Conservation (phyloP, 176 grass and related monocot species). For the Phragmites australis region DNA sequence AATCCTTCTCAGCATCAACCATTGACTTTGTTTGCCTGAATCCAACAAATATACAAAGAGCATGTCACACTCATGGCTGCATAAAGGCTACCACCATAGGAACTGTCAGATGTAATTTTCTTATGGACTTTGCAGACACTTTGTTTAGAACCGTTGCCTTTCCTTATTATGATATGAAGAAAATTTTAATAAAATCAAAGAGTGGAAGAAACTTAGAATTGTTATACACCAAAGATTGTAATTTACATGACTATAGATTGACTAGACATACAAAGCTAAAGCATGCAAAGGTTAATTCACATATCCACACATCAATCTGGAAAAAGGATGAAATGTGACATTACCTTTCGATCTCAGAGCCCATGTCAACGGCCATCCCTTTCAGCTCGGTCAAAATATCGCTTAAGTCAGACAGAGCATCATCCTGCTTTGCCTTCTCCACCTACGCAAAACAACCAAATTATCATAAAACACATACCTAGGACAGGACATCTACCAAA, state of each 20-base stretch:
- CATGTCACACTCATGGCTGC: not conserved
- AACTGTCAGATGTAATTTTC: not conserved
- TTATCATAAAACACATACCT: not conserved
- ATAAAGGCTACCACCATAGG: not conserved
- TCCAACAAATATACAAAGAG: slow-evolving; percentile 25
- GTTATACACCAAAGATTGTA: not conserved
- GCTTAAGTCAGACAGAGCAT: slow-evolving; percentile 74
- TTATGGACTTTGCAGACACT: not conserved
- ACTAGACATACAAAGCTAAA: not conserved
- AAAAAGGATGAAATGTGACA: slow-evolving; percentile 2
- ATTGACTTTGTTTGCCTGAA: slow-evolving; percentile 68
- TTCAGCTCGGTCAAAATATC: slow-evolving; percentile 75
- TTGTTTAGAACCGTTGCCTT: not conserved
- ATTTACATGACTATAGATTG: not conserved
- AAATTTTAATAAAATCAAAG: not conserved
- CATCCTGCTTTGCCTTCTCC: slow-evolving; percentile 91
- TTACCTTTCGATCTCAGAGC: slow-evolving; percentile 80
- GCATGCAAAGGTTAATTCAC: not conserved
- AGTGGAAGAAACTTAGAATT: not conserved
- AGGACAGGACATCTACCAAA: not conserved
- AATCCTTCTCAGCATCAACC: slow-evolving; percentile 57
- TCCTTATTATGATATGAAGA: not conserved
- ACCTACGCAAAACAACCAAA: slow-evolving; percentile 41
- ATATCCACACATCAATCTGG: not conserved
- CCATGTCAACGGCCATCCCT: slow-evolving; percentile 87